Evolutionary conservation across 2,329 filamentous ascomycete genomes (phyloP).

Genomic region (Celoporthe dispersa): DNA sequence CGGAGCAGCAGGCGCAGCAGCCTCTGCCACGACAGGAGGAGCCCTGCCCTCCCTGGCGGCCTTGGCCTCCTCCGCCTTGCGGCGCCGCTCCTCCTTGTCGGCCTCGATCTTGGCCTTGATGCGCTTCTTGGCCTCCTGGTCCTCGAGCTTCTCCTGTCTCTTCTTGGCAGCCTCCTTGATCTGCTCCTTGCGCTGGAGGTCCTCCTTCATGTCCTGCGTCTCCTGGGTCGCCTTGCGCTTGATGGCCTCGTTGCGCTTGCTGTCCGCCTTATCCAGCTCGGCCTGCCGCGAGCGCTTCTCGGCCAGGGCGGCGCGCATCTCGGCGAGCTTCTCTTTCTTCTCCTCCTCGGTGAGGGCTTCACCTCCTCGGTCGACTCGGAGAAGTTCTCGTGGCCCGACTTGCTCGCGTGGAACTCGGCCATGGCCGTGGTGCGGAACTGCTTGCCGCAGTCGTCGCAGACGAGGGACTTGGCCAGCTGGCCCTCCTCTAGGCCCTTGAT

Average conservation of each 20-base stretch:
- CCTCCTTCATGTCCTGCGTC: constrained; percentile 85
- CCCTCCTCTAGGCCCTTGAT: constrained; percentile 65
- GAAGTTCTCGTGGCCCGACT: constrained; percentile 91
- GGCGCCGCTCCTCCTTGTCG: constrained; percentile 86
- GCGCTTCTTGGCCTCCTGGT: constrained; percentile 82
- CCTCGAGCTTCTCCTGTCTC: constrained; percentile 83
- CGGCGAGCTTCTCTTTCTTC: constrained; percentile 78
- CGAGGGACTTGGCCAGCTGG: constrained; percentile 75
- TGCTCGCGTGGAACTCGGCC: constrained; percentile 88
- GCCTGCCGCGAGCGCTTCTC: constrained; percentile 73
- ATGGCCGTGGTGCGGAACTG: constrained; percentile 80
- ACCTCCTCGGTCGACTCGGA: constrained; percentile 92
- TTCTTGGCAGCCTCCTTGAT: constrained; percentile 89
- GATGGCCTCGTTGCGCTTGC: constrained; percentile 83
- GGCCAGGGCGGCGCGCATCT: constrained; percentile 72
- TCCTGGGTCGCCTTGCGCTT: constrained; percentile 90
- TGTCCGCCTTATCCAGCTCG: constrained; percentile 76
- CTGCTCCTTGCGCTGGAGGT: constrained; percentile 81
- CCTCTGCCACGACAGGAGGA: constrained; percentile 47
- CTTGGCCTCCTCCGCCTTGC: constrained; percentile 84
- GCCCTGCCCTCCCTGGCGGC: constrained; percentile 80
- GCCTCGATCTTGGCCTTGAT: constrained; percentile 94
- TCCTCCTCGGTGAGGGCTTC: constrained; percentile 90
- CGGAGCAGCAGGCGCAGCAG: constrained; percentile 52
- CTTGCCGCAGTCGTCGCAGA: constrained; percentile 96